Evolutionary conservation across 2,329 filamentous ascomycete genomes (phyloP).

Genomic region (Atkinsonella hypoxylon): DNA sequence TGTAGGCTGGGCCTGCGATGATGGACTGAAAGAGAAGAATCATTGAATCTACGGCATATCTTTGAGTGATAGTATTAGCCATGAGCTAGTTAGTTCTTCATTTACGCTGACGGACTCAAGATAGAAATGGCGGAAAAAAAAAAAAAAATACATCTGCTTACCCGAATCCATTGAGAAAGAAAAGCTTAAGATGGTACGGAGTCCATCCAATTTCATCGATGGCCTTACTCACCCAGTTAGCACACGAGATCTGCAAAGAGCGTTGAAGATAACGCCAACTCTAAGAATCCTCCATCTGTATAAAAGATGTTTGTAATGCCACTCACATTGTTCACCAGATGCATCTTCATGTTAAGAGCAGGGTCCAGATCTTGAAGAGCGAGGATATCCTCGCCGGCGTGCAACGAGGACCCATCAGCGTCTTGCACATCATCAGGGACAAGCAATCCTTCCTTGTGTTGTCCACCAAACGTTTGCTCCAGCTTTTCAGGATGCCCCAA

Average conservation of each 20-base stretch:
- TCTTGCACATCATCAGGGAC: conserved; percentile 6
- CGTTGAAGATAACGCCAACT: not conserved
- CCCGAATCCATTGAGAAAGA: conserved; percentile 50
- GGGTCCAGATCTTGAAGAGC: conserved; percentile 46
- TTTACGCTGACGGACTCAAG: not conserved
- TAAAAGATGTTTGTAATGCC: not conserved
- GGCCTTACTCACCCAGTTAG: conserved; percentile 18
- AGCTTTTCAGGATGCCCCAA: conserved; percentile 6
- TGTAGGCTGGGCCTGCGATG: conserved; percentile 43
- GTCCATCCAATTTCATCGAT: conserved; percentile 52
- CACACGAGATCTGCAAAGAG: not conserved
- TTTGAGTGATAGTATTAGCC: conserved; percentile 7
- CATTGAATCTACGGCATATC: conserved; percentile 36
- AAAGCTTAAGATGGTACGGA: conserved; percentile 45
- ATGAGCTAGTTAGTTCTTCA: not conserved
- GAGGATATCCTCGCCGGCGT: conserved; percentile 36
- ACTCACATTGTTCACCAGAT: conserved; percentile 53
- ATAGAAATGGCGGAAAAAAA: not conserved
- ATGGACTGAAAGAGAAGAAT: conserved; percentile 47
- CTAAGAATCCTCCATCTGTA: not conserved
- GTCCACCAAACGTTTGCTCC: conserved; percentile 8
- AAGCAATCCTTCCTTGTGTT: not conserved
- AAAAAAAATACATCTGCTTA: conserved; percentile 14
- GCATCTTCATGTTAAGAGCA: conserved; percentile 54
- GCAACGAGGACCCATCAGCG: conserved; percentile 12